Evolutionary conservation across 768 basidiomycete genomes (phyloP).

Genomic region (Tylopilus felleus): DNA sequence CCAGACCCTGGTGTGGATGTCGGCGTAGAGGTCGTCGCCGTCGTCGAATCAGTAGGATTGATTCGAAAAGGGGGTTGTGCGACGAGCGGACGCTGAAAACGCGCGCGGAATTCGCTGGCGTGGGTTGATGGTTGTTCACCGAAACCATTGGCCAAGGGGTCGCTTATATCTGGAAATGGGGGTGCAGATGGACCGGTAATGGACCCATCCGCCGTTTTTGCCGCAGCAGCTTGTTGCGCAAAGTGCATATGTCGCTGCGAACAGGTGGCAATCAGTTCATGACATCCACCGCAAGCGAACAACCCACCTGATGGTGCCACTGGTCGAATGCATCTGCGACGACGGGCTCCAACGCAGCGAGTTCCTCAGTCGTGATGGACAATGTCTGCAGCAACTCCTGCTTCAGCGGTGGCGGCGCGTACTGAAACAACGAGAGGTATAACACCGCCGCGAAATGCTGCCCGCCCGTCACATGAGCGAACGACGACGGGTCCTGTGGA

Average conservation of each 20-base stretch:
- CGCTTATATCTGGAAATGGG: slow-evolving; percentile 33
- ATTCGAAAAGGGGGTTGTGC: slow-evolving; percentile 60
- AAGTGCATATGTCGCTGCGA: slow-evolving; percentile 47
- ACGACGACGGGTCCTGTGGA: slow-evolving; percentile 60
- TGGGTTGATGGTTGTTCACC: slow-evolving; percentile 31
- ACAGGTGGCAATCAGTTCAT: background rate
- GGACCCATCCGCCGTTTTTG: slow-evolving; percentile 30
- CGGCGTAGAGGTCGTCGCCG: slow-evolving; percentile 32
- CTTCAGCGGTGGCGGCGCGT: slow-evolving; percentile 62
- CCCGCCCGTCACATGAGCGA: slow-evolving; percentile 58
- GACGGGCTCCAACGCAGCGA: slow-evolving; percentile 72
- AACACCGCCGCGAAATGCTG: slow-evolving; percentile 79
- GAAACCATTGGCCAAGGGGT: slow-evolving; percentile 28
- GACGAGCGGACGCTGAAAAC: slow-evolving; percentile 59
- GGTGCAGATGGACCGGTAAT: slow-evolving; percentile 26
- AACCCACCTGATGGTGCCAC: slow-evolving; percentile 74
- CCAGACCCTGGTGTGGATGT: slow-evolving; percentile 35
- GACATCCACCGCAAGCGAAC: background rate
- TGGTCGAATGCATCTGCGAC: slow-evolving; percentile 85
- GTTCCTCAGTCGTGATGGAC: slow-evolving; percentile 74
- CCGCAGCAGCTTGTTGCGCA: slow-evolving; percentile 35
- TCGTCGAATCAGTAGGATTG: slow-evolving; percentile 27
- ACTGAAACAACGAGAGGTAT: slow-evolving; percentile 61
- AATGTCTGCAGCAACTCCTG: slow-evolving; percentile 70
- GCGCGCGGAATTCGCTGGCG: slow-evolving; percentile 58